Evolutionary conservation across 148 eudicot species (phyloP), one percentile per base, ranked within the genome.

Genomic region (Persicaria maculosa): DNA sequence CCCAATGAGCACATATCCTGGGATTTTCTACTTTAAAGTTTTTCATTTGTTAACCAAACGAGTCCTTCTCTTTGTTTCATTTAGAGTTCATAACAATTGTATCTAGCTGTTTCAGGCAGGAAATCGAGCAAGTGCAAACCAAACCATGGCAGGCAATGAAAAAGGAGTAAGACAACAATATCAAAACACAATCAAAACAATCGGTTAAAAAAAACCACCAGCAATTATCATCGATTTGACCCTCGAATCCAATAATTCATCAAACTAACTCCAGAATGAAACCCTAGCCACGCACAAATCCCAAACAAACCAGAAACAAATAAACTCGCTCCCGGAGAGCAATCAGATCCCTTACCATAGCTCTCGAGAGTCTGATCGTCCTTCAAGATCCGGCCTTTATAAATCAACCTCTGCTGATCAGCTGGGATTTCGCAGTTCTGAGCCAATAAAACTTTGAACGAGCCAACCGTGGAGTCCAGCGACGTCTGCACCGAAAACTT

Each of bases 381-480:
- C 86, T 93, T 93, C 72, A 93, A 86, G 84, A 93, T 91, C 81
- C 97, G 90, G 25, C 97, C 97, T 75, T 93, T 90, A 75, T 93
- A 93, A 80, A 93, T 93, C 93, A 93, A 71, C 75, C 93, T 80
- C 89, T 91, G 98, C 71, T 93, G 97, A 64, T 88, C 86, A 72
- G 93, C 85, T n/a, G 92, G 97, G 4, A 91, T 86, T 50, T 93
- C 93, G 65, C 88, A 87, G 71, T 77, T 89, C 79, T 86, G 85
- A 2, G 91, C 91, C 25, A 93, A 78, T 1, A 88, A 61, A 54
- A 77, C 81, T 76, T 93, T 93, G 64, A 93, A 89, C 17, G 75
- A 75, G 22, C 54, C 81, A 48, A 93, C 97, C 65, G 88, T 73
- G 22, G 85, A 84, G 40, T 85, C 92, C 50, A 93, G 86, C 76